Evolutionary conservation across 139 green algal species (phyloP), one percentile per base, ranked within the genome.

Genomic region (Chlorella sp.): DNA sequence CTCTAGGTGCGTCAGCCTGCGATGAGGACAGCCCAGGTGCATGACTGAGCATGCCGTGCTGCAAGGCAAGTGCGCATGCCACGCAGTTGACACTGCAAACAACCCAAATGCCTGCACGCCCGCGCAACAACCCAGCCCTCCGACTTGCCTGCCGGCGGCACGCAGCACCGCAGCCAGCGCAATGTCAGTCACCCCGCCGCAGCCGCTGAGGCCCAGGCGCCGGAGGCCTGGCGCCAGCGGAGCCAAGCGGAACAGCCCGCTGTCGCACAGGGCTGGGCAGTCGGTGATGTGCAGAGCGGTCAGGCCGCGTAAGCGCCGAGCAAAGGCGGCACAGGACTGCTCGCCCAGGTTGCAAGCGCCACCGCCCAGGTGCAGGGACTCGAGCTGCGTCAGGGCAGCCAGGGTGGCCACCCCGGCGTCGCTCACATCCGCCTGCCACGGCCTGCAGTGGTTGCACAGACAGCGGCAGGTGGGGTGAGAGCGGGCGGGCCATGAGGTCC

Each of bases 131-230:
- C n/a, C n/a, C n/a, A n/a, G n/a, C n/a, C 62, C 65, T 73, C 65
- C 7, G 19, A 24, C 70, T 30, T 44, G 60, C 72, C 72, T 78
- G 43, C 24, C 38, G 20, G 77, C 77, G 16, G 44, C 40, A 14
- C 77, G 40, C 77, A 83, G 77, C 77, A 84, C 19, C 19, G 43
- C 62, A 7, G 62, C 43, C 79, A 84, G 64, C 43, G 32, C 62
- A 4, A 62, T 76, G 79, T 84, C 64, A 14, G 79, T 84, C 32
- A 84, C 64, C 2, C 64, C 79, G 43, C 46, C 41, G 64, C 79
- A 84, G 44, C 67, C 46, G 79, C 46, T 48, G 19, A 84, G 79
- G 32, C 38, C 79, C 7, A 84, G 79, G 13, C 44, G 64, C 16
- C 2, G 32, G 44, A 84, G 64, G 32, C 64, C 32, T 0, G 62